Conservation (phyloP, 768 basidiomycete species). For the Hygrophorus pudorinus region DNA sequence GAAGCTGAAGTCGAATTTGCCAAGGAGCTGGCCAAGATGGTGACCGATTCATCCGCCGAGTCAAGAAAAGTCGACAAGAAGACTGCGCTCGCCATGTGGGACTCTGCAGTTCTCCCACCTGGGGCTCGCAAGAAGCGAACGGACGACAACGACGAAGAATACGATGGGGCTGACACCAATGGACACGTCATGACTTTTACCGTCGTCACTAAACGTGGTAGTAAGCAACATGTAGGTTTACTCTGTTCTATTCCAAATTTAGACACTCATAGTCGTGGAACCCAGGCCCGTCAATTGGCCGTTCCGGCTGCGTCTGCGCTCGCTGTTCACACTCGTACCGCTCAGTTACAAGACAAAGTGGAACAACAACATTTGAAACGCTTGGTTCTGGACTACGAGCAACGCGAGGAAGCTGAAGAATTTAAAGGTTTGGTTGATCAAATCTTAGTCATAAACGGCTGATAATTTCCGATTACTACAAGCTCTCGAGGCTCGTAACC, state of each 20-base stretch:
- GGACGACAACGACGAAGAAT: conserved; percentile 50
- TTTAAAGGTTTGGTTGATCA: conserved; percentile 44
- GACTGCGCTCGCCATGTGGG: conserved; percentile 80
- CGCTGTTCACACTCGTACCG: conserved; percentile 82
- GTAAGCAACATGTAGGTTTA: conserved; percentile 72
- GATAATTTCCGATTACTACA: neutral
- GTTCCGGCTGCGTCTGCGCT: conserved; percentile 83
- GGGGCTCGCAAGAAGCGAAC: conserved; percentile 53
- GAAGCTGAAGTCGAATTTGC: conserved; percentile 92
- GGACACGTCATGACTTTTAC: conserved; percentile 70
- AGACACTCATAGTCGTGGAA: conserved; percentile 4
- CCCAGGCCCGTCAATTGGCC: conserved; percentile 75
- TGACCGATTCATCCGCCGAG: conserved; percentile 79
- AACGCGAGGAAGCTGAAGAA: conserved; percentile 80
- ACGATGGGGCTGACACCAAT: conserved; percentile 22
- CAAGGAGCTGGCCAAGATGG: conserved; percentile 91
- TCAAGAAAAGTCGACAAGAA: conserved; percentile 83
- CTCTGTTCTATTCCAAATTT: conserved; percentile 5
- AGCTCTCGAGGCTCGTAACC: conserved; percentile 66
- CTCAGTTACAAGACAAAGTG: conserved; percentile 88
- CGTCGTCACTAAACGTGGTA: conserved; percentile 85
- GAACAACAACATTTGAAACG: conserved; percentile 96
- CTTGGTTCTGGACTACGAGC: conserved; percentile 87
- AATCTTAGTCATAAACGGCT: no score
- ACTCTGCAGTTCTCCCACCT: conserved; percentile 70